Evolutionary conservation across 345 rosid genomes (phyloP).

Genomic region (Pseudoturritis turrita): DNA sequence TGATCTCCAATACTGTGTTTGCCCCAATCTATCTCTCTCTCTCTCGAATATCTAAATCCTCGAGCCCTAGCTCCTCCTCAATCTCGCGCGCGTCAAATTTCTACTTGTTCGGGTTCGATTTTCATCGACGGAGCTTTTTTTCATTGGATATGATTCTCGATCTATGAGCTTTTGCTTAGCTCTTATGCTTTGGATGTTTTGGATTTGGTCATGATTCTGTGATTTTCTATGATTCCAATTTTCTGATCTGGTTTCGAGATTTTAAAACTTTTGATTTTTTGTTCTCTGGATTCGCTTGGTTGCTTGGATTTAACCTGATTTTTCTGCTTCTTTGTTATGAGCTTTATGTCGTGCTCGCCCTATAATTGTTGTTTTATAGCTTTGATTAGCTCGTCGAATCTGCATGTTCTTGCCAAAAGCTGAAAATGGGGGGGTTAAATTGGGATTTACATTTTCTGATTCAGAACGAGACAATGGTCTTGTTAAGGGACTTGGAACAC

Average conservation of each 20-base stretch:
- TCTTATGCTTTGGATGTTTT: neutral
- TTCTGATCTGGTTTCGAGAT: slow-evolving; percentile 3
- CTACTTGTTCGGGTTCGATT: neutral
- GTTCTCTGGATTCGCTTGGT: neutral
- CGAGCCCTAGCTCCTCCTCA: slow-evolving; percentile 16
- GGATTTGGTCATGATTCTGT: neutral
- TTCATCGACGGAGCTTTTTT: neutral
- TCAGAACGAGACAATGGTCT: neutral
- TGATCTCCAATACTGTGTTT: slow-evolving; percentile 5
- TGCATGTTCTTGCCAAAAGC: neutral
- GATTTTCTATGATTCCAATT: neutral
- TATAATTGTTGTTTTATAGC: neutral
- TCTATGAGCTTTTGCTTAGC: slow-evolving; percentile 7
- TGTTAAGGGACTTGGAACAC: neutral
- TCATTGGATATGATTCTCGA: neutral
- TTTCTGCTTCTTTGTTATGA: neutral
- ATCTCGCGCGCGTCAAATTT: slow-evolving; percentile 4
- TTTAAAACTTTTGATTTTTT: neutral
- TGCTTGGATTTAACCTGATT: neutral
- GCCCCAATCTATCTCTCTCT: slow-evolving; percentile 14
- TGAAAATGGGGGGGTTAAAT: neutral
- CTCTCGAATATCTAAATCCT: slow-evolving; percentile 11
- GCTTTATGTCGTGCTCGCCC: neutral
- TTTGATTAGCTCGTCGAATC: neutral
- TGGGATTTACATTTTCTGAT: no score